Evolutionary conservation across 2,329 filamentous ascomycete species (phyloP).

Genomic region (Ophiostoma piceae): DNA sequence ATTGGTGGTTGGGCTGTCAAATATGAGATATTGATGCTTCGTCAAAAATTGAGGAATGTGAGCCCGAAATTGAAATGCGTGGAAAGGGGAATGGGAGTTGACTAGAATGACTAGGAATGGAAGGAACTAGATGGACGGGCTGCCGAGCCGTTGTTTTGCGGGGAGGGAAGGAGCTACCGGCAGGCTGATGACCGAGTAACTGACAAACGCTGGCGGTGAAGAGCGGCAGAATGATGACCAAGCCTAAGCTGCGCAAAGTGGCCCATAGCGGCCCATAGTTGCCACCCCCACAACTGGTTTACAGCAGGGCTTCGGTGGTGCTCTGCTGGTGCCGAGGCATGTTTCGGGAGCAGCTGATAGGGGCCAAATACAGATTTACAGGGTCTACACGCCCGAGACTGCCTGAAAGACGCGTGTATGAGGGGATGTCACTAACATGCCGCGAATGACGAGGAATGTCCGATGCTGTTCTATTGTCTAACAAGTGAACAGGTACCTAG

Average conservation of each 20-base stretch:
- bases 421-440: neutral
- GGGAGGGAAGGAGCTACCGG: neutral
- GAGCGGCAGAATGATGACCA: conserved; percentile 20
- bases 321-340: conserved; percentile 21
- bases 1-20: neutral
- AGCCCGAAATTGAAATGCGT: neutral
- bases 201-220: conserved; percentile 20
- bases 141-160: conserved; percentile 11
- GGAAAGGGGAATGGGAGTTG: neutral
- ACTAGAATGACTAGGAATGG: neutral
- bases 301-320: neutral
- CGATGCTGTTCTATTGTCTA: neutral
- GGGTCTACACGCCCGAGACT: neutral
- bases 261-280: neutral
- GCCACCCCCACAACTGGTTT: conserved; percentile 13
- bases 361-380: neutral
- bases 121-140: neutral
- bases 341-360: conserved; percentile 23
- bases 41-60: neutral
- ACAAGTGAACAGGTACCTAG: too few relatives aligned
- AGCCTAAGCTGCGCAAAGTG: neutral
- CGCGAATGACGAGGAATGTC: neutral
- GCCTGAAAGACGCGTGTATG: neutral
- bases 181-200: neutral
- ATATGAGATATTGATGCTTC: neutral